Conservation (phyloP, 495 filamentous ascomycete species). For the Xylaria telfairii region DNA sequence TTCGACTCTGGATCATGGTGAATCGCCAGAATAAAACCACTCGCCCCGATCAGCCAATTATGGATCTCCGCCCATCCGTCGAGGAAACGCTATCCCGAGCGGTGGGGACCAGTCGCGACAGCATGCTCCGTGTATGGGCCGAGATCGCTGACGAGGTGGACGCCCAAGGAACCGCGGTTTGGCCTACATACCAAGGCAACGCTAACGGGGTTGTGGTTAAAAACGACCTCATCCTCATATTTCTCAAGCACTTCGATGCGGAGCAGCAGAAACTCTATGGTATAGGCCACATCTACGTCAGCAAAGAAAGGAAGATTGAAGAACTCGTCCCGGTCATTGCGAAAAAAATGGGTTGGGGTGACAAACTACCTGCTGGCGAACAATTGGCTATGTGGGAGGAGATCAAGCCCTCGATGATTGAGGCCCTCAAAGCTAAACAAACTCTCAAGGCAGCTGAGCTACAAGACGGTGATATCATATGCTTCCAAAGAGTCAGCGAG, state of each 20-base stretch:
- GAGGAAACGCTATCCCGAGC: conserved; percentile 76
- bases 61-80: conserved; percentile 76
- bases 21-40: conserved; percentile 98
- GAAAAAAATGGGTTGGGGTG: conserved; percentile 87
- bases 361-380: conserved; percentile 54
- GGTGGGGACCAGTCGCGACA: conserved; percentile 64
- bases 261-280: conserved; percentile 76
- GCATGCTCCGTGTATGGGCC: conserved; percentile 82
- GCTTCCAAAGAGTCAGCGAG: conserved; percentile 75
- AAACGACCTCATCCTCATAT: conserved; percentile 73
- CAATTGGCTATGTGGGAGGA: conserved; percentile 85
- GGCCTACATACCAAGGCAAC: conserved; percentile 62
- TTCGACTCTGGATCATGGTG: conserved; percentile 96
- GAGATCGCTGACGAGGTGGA: conserved; percentile 72
- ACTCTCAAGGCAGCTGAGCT: conserved; percentile 90
- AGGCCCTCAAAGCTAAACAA: conserved; percentile 87
- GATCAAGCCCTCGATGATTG: conserved; percentile 97
- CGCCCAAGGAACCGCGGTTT: conserved; percentile 67
- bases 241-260: conserved; percentile 90
- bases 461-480: conserved; percentile 96
- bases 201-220: conserved; percentile 56
- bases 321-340: conserved; percentile 83
- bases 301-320: conserved; percentile 81
- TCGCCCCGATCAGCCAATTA: conserved; percentile 84
- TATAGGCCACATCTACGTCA: conserved; percentile 81